These are phyloP conservation scores for Solanum gandarillasii DNA, from an alignment of 257 asterid species.

Conservation along the genomic window DNA sequence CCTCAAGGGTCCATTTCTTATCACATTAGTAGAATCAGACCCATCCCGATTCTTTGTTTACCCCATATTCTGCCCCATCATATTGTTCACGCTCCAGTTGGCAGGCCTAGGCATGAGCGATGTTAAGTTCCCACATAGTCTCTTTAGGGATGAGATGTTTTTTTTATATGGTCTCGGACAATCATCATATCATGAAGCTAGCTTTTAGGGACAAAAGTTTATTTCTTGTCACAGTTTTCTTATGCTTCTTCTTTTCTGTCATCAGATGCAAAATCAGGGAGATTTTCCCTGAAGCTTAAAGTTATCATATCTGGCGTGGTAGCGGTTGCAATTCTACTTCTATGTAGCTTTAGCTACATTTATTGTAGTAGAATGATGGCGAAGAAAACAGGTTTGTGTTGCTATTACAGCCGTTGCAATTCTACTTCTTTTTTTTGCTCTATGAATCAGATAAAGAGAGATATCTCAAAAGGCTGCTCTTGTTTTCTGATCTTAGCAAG, in stretches of 20 bases:
- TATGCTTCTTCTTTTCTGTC: background rate
- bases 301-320: background rate
- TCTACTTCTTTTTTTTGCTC: background rate
- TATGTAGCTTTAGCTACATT: background rate
- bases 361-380: background rate
- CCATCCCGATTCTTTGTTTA: background rate
- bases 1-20: background rate
- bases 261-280: background rate
- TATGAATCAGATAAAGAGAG: background rate
- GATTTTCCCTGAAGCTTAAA: background rate
- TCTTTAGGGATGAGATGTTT: too few relatives aligned
- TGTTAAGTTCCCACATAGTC: too few relatives aligned
- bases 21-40: background rate
- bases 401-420: background rate
- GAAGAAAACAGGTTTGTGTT: background rate
- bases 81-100: too few relatives aligned
- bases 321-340: background rate
- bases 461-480: background rate
- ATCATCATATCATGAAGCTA: too few relatives aligned
- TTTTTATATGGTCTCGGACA: too few relatives aligned
- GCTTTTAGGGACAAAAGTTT: background rate
- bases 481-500: slow-evolving; percentile 4
- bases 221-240: background rate
- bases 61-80: too few relatives aligned
- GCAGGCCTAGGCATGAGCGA: too few relatives aligned